Evolutionary conservation across 2,329 filamentous ascomycete species (phyloP).

Genomic region (Trichoderma koningiopsis): DNA sequence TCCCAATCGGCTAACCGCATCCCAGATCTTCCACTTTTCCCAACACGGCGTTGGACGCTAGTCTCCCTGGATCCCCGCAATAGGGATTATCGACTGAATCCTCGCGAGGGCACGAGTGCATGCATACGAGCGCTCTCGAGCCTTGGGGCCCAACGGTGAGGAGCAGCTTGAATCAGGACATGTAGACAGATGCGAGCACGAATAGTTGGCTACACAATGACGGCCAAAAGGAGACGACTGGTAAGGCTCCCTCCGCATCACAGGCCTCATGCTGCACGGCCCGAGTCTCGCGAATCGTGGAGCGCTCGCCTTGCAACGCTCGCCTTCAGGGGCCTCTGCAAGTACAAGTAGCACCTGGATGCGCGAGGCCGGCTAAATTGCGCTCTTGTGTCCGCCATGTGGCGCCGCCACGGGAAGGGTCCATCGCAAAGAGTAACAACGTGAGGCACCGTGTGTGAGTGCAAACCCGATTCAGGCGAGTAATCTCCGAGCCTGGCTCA

Average conservation of each 20-base stretch:
- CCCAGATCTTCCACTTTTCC: conserved; percentile 19
- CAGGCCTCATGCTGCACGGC: not conserved
- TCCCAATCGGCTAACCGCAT: conserved; percentile 12
- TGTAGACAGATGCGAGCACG: not conserved
- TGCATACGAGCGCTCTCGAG: not conserved
- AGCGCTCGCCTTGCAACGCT: not conserved
- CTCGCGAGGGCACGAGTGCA: not conserved
- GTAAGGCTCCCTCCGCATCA: not conserved
- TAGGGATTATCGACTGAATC: conserved; percentile 10
- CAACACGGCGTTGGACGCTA: conserved; percentile 13
- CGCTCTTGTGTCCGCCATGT: not conserved
- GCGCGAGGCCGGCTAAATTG: conserved; percentile 8
- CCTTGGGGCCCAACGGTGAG: not conserved
- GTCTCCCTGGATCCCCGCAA: conserved; percentile 3
- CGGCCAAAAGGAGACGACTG: not conserved
- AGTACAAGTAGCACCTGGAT: not conserved
- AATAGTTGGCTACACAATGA: not conserved
- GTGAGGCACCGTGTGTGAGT: not conserved
- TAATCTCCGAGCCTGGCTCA: conserved; percentile 10
- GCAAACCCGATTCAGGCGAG: conserved; percentile 16
- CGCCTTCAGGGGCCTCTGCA: not conserved
- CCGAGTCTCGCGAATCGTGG: conserved; percentile 13
- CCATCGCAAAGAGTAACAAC: not conserved
- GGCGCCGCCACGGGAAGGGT: not conserved
- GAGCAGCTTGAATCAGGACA: not conserved